Conservation (phyloP, 1,139 yeast genomes). For the Diutina sp. region DNA sequence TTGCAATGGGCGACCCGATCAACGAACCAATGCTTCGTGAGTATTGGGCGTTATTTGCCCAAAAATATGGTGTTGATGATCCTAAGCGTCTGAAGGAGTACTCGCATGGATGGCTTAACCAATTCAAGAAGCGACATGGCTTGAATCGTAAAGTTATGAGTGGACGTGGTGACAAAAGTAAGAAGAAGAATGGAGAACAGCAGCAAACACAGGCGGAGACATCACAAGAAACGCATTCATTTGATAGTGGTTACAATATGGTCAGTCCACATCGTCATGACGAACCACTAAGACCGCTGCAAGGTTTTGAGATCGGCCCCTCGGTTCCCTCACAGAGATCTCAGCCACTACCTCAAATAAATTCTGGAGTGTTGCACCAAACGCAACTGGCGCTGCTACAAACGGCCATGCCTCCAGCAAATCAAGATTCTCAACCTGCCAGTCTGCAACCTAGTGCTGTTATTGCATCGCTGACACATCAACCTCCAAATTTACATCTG, state of each 20-base stretch:
- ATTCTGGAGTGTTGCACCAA: not conserved
- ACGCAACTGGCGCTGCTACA: not conserved
- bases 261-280: not conserved
- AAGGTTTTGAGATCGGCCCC: conserved; percentile 4
- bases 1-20: conserved; percentile 31
- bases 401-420: not conserved
- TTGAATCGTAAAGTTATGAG: conserved; percentile 9
- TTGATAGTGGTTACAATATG: not conserved
- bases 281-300: not conserved
- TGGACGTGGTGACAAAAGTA: not conserved
- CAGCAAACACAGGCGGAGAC: not conserved
- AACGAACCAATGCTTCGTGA: conserved; percentile 43
- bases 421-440: not conserved
- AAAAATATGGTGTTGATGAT: conserved; percentile 44
- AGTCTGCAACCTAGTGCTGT: not conserved
- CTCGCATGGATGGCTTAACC: conserved; percentile 52
- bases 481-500: not conserved
- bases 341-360: not conserved
- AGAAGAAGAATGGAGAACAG: not conserved
- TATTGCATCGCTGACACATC: not conserved
- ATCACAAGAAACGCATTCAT: not conserved
- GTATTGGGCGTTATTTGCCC: conserved; percentile 44
- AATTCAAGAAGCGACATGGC: conserved; percentile 47
- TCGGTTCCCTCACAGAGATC: not conserved
- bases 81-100: conserved; percentile 42